Conservation (phyloP, 768 basidiomycete genomes). For the Panaeolus cyanescens region DNA sequence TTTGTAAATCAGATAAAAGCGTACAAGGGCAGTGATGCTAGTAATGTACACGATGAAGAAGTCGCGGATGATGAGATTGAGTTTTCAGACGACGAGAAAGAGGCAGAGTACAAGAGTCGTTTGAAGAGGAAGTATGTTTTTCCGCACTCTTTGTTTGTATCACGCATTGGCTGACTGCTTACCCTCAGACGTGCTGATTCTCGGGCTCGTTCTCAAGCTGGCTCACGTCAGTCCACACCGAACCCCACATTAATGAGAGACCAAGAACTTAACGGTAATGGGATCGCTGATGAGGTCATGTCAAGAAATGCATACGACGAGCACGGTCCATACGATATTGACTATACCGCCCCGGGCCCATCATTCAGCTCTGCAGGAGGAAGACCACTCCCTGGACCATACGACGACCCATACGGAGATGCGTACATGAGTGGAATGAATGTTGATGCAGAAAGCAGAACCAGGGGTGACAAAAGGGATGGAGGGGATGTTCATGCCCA, state of each 20-base stretch:
- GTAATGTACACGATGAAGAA: conserved; percentile 94
- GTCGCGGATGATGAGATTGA: conserved; percentile 88
- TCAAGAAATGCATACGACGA: conserved; percentile 67
- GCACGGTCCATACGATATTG: conserved; percentile 69
- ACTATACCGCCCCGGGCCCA: conserved; percentile 47
- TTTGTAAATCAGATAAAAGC: conserved; percentile 72
- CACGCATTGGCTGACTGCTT: neutral
- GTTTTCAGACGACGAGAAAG: conserved; percentile 94
- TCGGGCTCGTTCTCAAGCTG: conserved; percentile 46
- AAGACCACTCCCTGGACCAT: conserved; percentile 70
- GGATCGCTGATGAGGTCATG: conserved; percentile 39
- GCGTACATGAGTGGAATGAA: conserved; percentile 27
- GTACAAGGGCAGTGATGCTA: conserved; percentile 89
- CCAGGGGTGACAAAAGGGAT: neutral
- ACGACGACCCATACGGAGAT: conserved; percentile 79
- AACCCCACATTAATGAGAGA: conserved; percentile 53
- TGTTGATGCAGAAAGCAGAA: conserved; percentile 11
- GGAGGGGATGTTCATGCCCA: neutral
- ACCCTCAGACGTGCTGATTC: conserved; percentile 53
- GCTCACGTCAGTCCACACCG: conserved; percentile 60
- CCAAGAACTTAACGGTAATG: conserved; percentile 43
- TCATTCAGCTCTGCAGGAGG: conserved; percentile 32
- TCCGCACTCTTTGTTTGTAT: conserved; percentile 4
- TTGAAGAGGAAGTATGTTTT: conserved; percentile 58
- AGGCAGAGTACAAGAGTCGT: conserved; percentile 68